Percentiles rank a stretch among this genome's conserved stretches.
Evolutionary conservation across 2,329 filamentous ascomycete genomes (phyloP).

Genomic region (Chaetomiaceae sp.): DNA sequence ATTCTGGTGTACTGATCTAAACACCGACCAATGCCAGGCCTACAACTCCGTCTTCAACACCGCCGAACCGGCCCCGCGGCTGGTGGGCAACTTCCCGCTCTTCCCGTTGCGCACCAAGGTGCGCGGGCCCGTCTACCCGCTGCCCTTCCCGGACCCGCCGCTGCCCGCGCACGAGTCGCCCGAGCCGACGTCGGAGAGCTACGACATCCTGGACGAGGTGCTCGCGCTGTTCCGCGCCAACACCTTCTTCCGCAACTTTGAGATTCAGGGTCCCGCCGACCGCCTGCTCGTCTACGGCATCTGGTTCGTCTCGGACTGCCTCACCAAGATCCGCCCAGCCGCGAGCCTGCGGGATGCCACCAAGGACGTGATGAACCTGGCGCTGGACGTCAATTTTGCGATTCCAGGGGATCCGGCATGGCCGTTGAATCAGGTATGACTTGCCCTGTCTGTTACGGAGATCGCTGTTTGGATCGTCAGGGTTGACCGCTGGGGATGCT

Average conservation of each 20-base stretch:
- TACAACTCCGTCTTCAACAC: conserved; percentile 96
- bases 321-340: conserved; percentile 76
- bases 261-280: conserved; percentile 94
- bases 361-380: conserved; percentile 80
- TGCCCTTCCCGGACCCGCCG: conserved; percentile 53
- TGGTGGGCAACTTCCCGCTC: conserved; percentile 85
- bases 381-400: conserved; percentile 88
- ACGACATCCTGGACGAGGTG: conserved; percentile 94
- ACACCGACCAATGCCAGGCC: conserved; percentile 55
- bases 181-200: conserved; percentile 84
- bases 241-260: conserved; percentile 98
- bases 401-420: conserved; percentile 91
- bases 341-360: conserved; percentile 55
- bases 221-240: conserved; percentile 92
- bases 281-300: conserved; percentile 95
- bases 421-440: conserved; percentile 73
- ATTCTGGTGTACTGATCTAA: no score
- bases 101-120: conserved; percentile 92
- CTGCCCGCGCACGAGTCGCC: conserved; percentile 57
- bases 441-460: no score
- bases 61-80: conserved; percentile 55
- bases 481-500: background rate
- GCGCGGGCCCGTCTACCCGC: conserved; percentile 86
- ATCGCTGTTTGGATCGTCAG: no score
- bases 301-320: conserved; percentile 84